phyloP scores from a whole-genome alignment of 495 filamentous ascomycete species.

The Aspergillus mulundensis region DNA sequence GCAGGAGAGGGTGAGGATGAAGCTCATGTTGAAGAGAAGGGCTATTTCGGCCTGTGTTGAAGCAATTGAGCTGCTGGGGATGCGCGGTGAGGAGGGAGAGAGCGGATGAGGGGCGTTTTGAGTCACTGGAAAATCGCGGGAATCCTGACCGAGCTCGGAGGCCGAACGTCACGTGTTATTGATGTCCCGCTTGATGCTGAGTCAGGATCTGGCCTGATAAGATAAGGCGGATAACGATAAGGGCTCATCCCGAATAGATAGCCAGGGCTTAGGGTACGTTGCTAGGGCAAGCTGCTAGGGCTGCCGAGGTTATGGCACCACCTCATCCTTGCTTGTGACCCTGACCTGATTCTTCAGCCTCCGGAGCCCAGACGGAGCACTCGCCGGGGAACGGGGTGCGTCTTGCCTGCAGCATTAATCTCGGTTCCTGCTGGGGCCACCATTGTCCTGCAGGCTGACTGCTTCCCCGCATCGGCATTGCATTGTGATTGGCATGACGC shows the following conservation, averaged over 20 bases:
- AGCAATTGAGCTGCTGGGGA: constrained; percentile 13
- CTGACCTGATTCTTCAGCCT: background rate
- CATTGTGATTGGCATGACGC: background rate
- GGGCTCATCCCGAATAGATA: background rate
- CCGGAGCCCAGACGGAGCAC: background rate
- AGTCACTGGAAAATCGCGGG: background rate
- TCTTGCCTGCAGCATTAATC: constrained; percentile 3
- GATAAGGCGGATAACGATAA: background rate
- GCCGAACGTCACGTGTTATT: background rate
- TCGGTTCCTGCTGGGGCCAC: background rate
- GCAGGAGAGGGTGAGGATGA: constrained; percentile 71
- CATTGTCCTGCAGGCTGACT: background rate
- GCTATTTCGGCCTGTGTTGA: constrained; percentile 25
- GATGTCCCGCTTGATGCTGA: background rate
- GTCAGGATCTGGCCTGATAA: constrained; percentile 7
- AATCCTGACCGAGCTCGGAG: background rate
- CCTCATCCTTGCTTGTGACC: background rate
- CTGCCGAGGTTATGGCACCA: background rate
- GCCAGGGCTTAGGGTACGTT: background rate
- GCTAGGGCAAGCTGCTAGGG: background rate
- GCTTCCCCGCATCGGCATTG: background rate
- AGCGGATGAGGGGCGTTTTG: background rate
- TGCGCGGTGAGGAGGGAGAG: background rate
- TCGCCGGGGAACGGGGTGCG: constrained; percentile 1
- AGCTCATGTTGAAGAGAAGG: constrained; percentile 41